Evolutionary conservation across 2,329 filamentous ascomycete species (phyloP).

Genomic region (Penicillium palitans): DNA sequence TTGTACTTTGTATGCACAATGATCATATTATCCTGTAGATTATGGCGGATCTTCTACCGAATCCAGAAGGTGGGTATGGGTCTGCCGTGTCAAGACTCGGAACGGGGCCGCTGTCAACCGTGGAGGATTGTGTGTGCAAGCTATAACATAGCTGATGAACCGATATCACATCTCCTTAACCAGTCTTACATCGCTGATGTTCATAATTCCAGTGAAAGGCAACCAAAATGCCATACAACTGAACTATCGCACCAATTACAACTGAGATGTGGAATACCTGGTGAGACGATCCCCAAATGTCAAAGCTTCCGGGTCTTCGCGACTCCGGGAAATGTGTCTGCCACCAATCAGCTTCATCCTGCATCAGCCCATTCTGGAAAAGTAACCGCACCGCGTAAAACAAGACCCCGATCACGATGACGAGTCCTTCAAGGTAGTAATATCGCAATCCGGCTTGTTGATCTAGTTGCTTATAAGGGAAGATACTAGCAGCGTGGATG

Average conservation of each 20-base stretch:
- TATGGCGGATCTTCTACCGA: neutral
- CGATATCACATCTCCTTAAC: neutral
- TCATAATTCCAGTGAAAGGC: conserved; percentile 2
- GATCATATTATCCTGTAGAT: neutral
- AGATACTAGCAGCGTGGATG: conserved; percentile 29
- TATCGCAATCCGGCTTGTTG: conserved; percentile 31
- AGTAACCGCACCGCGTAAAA: conserved; percentile 34
- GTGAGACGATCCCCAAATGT: conserved; percentile 38
- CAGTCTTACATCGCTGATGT: neutral
- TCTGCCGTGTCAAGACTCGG: neutral
- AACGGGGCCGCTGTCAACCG: neutral
- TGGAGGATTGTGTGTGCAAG: neutral
- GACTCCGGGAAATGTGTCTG: conserved; percentile 27
- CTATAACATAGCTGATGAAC: neutral
- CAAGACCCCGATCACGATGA: conserved; percentile 11
- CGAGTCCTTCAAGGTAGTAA: conserved; percentile 33
- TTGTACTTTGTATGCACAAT: too few species aligned
- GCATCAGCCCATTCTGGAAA: conserved; percentile 16
- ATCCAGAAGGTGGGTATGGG: neutral
- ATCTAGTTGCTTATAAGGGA: conserved; percentile 22
- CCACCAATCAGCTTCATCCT: neutral
- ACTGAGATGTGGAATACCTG: conserved; percentile 39
- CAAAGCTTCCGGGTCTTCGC: conserved; percentile 34
- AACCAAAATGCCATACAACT: neutral
- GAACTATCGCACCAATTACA: conserved; percentile 12